phyloP scores from a whole-genome alignment of 305 asterid species.

The Solanum hybrid region DNA sequence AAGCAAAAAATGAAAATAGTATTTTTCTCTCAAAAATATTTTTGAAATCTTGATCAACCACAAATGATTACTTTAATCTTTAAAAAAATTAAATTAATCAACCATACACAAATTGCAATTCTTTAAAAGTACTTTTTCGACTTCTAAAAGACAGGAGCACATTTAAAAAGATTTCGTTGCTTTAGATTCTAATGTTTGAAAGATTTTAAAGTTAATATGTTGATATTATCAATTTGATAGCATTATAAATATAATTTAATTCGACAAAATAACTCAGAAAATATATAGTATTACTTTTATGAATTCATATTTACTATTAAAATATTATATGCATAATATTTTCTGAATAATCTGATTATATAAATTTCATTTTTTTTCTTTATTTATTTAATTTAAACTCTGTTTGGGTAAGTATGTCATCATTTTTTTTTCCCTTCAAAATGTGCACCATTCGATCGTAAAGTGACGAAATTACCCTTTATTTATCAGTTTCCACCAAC shows the following conservation, averaged over 20 bases:
- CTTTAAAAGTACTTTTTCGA: neutral
- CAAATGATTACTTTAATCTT: neutral
- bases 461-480: constrained; percentile 6
- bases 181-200: neutral
- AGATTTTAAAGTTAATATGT: neutral
- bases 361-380: neutral
- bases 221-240: neutral
- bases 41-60: neutral
- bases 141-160: neutral
- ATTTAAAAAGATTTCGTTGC: neutral
- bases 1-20: neutral
- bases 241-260: neutral
- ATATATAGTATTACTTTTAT: neutral
- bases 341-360: neutral
- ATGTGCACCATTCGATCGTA: neutral
- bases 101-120: neutral
- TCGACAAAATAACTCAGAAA: neutral
- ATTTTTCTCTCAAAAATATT: too few relatives aligned
- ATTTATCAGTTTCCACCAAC: neutral
- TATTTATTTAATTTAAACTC: neutral
- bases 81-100: neutral
- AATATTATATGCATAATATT: neutral
- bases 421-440: neutral
- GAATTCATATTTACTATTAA: neutral
- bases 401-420: neutral